Percentiles rank a stretch among this genome's conserved stretches.
phyloP scores from a whole-genome alignment of 164 flowering plant genomes.

The Santalum album region DNA sequence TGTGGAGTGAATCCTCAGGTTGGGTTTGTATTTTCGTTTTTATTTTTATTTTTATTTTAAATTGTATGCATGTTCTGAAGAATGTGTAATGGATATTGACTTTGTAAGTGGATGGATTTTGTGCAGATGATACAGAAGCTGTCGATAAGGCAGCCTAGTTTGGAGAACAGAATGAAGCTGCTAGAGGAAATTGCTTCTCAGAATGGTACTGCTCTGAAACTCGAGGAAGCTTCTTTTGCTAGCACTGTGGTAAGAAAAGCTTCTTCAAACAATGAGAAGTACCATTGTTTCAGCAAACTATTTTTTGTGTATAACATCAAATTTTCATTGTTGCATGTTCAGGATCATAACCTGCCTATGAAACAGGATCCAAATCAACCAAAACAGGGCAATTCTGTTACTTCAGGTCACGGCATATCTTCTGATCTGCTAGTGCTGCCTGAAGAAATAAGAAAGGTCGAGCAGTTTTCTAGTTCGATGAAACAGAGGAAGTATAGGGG shows the following conservation, averaged over 20 bases:
- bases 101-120: neutral
- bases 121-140: conserved; percentile 70
- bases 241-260: conserved; percentile 25
- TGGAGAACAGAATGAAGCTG: conserved; percentile 55
- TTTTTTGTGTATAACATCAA: too few relatives aligned
- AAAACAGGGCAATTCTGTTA: conserved; percentile 3
- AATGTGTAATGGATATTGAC: too few relatives aligned
- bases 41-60: neutral
- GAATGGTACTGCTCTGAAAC: conserved; percentile 34
- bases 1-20: conserved; percentile 68
- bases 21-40: neutral
- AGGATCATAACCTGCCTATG: too few relatives aligned
- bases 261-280: neutral
- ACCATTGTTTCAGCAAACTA: conserved; percentile 9
- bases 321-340: too few relatives aligned
- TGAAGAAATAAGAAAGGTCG: conserved; percentile 18
- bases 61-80: neutral
- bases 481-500: conserved; percentile 39
- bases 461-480: conserved; percentile 27
- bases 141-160: conserved; percentile 54
- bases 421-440: neutral
- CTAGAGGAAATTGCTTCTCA: conserved; percentile 68
- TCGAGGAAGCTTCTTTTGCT: conserved; percentile 31
- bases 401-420: conserved; percentile 4
- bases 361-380: conserved; percentile 16